These are phyloP conservation scores for Chenopodium berlandieri DNA, from an alignment of 148 eudicot species.

Conservation along the genomic window DNA sequence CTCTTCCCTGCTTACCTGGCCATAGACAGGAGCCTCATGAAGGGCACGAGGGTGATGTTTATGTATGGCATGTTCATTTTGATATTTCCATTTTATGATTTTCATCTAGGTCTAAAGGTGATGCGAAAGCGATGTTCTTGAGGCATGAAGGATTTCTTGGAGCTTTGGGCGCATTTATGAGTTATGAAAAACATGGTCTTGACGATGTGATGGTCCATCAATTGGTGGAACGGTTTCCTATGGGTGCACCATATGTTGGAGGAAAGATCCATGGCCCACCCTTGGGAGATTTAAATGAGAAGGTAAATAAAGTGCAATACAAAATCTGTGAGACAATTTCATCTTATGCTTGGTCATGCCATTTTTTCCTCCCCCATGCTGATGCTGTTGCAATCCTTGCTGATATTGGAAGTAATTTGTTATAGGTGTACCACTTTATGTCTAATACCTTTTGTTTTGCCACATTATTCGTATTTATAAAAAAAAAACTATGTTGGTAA, in stretches of 20 bases:
- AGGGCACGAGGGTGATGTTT: not conserved
- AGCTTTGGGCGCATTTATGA: conserved; percentile 99
- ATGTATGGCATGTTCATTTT: not conserved
- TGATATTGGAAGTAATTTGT: too few relatives aligned
- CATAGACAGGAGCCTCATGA: not conserved
- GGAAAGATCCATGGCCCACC: conserved; percentile 94
- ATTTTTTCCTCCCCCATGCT: not conserved
- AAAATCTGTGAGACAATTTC: not conserved
- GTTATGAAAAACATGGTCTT: conserved; percentile 92
- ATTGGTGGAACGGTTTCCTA: conserved; percentile 94
- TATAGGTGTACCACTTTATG: not conserved
- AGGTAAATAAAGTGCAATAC: conserved; percentile 40
- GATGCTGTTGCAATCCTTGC: not conserved
- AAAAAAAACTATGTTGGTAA: too few relatives aligned
- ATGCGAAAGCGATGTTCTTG: conserved; percentile 92
- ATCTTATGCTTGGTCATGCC: not conserved
- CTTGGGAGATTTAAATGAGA: conserved; percentile 85
- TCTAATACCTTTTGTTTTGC: conserved; percentile 1
- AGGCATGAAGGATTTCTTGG: conserved; percentile 98
- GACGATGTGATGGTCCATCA: conserved; percentile 97
- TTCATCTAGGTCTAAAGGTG: conserved; percentile 81
- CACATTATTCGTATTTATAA: not conserved
- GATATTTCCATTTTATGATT: not conserved
- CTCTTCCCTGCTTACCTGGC: not conserved
- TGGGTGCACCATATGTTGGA: conserved; percentile 97